Evolutionary conservation across 805 yeast species (phyloP).

Genomic region (Metschnikowia chrysomelidarum): DNA sequence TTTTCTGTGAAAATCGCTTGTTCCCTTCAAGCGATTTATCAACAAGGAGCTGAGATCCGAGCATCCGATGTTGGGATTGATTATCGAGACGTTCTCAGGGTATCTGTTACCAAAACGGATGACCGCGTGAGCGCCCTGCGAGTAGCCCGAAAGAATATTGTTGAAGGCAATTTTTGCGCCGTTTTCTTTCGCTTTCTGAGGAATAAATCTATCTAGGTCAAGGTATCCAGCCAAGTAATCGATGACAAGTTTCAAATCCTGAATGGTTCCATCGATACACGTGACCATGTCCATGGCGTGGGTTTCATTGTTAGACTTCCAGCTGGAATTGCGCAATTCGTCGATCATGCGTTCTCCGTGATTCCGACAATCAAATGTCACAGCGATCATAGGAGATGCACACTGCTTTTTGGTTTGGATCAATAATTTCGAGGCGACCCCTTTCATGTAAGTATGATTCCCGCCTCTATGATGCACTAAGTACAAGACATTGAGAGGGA

Average conservation of each 20-base stretch:
- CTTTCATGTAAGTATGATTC: constrained; percentile 36
- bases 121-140: constrained; percentile 58
- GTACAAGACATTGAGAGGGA: constrained; percentile 41
- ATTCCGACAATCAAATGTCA: constrained; percentile 53
- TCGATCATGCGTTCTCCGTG: constrained; percentile 51
- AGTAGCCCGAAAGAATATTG: constrained; percentile 48
- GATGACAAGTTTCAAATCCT: constrained; percentile 44
- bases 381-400: constrained; percentile 40
- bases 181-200: constrained; percentile 14
- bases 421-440: constrained; percentile 38
- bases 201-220: constrained; percentile 29
- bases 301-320: constrained; percentile 48
- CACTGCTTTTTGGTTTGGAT: constrained; percentile 22
- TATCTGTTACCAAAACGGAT: constrained; percentile 43
- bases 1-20: constrained; percentile 26
- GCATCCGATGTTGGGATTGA: constrained; percentile 53
- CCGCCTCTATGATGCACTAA: constrained; percentile 48
- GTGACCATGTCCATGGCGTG: constrained; percentile 53
- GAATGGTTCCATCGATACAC: constrained; percentile 45
- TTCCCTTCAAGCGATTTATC: constrained; percentile 35
- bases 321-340: constrained; percentile 34
- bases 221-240: constrained; percentile 44
- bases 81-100: constrained; percentile 37
- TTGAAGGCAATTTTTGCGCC: constrained; percentile 25
- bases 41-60: constrained; percentile 46